phyloP scores from a whole-genome alignment of 2,329 filamentous ascomycete genomes.

The Didymella lethalis region DNA sequence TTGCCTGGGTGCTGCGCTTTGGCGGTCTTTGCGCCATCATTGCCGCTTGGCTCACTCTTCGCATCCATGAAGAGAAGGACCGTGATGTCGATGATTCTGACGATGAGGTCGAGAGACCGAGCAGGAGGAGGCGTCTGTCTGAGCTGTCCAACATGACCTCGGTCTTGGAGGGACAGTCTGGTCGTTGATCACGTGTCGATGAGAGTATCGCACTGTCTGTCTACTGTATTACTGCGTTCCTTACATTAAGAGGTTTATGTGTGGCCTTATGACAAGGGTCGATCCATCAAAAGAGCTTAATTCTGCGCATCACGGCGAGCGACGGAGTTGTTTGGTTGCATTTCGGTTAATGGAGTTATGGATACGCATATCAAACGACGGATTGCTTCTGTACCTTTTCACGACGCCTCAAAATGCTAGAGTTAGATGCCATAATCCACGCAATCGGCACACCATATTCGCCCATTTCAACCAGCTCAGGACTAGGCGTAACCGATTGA shows the following conservation, averaged over 20 bases:
- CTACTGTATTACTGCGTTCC: constrained; percentile 7
- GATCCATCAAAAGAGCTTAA: constrained; percentile 12
- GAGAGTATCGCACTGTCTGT: constrained; percentile 1
- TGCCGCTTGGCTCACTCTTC: constrained; percentile 75
- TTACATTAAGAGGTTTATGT: not conserved
- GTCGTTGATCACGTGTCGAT: constrained; percentile 1
- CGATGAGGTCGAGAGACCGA: constrained; percentile 25
- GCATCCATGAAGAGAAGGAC: constrained; percentile 68
- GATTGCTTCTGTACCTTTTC: not conserved
- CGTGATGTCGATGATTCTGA: constrained; percentile 21
- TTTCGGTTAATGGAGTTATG: constrained; percentile 8
- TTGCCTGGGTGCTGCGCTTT: constrained; percentile 84
- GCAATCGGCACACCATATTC: not conserved
- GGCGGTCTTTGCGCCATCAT: constrained; percentile 80
- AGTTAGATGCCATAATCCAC: not conserved
- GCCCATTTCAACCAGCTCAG: not conserved
- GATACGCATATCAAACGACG: constrained; percentile 10
- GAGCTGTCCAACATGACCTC: constrained; percentile 20
- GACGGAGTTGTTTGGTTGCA: constrained; percentile 20
- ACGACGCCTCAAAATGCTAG: not conserved
- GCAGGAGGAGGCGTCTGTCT: constrained; percentile 33
- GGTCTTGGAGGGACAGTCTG: constrained; percentile 16
- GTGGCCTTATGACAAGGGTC: not conserved
- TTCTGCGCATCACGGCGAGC: constrained; percentile 18
- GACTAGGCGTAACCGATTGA: not conserved